These are phyloP conservation scores for Irpex rosettiformis DNA, from an alignment of 1,284 basidiomycete genomes.

Conservation along the genomic window DNA sequence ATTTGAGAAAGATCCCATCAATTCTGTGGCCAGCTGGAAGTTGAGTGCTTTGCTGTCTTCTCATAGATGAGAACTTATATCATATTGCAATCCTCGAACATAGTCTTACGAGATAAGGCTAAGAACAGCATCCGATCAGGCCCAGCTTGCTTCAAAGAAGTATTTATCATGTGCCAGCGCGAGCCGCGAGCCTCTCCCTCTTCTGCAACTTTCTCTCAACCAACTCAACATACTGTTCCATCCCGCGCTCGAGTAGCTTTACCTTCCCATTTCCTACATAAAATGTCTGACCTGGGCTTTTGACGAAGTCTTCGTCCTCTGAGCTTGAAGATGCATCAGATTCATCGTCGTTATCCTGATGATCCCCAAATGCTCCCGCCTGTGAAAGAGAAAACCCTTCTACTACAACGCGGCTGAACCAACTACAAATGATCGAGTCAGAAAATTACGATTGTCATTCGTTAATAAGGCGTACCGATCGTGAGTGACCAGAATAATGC, in stretches of 20 bases:
- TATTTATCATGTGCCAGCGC: neutral
- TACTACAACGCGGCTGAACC: conserved; percentile 34
- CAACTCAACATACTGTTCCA: conserved; percentile 24
- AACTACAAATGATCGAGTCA: conserved; percentile 14
- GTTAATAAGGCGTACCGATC: conserved; percentile 38
- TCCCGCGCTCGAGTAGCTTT: conserved; percentile 36
- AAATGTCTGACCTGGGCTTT: conserved; percentile 38
- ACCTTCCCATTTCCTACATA: conserved; percentile 39
- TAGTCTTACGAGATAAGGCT: too few species aligned
- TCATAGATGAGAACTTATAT: too few species aligned
- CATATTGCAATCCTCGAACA: too few species aligned
- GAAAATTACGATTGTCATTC: neutral
- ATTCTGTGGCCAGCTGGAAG: neutral
- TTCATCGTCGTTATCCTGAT: conserved; percentile 21
- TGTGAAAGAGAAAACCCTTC: conserved; percentile 27
- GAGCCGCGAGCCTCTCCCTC: neutral
- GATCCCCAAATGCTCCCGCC: conserved; percentile 12
- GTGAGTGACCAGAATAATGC: conserved; percentile 65
- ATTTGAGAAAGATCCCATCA: neutral
- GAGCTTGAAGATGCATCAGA: conserved; percentile 16
- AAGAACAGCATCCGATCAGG: too few species aligned
- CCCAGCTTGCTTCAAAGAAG: too few species aligned
- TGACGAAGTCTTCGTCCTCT: conserved; percentile 26
- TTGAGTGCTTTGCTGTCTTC: too few species aligned
- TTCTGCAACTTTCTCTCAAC: conserved; percentile 12